phyloP scores from a whole-genome alignment of 106 monocot genomes.

The Phalaenopsis equestris region DNA sequence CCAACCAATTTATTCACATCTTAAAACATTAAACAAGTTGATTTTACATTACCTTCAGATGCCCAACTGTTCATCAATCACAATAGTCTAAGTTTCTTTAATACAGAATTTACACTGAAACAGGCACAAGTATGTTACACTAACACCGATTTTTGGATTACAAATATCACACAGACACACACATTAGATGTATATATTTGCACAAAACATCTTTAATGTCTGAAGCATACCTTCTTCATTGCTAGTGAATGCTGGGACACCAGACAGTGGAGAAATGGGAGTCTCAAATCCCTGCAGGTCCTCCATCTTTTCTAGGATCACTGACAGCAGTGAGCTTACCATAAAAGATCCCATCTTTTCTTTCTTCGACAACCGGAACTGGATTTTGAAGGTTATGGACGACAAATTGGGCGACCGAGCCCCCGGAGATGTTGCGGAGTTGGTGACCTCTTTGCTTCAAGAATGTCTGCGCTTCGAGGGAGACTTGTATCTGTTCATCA shows the following conservation, averaged over 20 bases:
- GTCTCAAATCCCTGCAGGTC: slow-evolving; percentile 59
- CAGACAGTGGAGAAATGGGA: neutral
- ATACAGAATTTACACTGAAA: too few relatives aligned
- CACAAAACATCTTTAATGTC: neutral
- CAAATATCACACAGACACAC: neutral
- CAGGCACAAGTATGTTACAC: too few relatives aligned
- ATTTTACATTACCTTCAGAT: too few relatives aligned
- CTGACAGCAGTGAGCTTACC: slow-evolving; percentile 90
- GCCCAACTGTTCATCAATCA: too few relatives aligned
- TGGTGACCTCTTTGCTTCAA: slow-evolving; percentile 58
- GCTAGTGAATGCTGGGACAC: neutral
- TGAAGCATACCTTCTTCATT: neutral
- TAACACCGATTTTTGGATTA: neutral
- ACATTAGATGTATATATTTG: too few relatives aligned
- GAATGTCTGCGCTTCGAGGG: slow-evolving; percentile 27
- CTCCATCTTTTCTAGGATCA: slow-evolving; percentile 87
- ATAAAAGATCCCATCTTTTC: slow-evolving; percentile 19
- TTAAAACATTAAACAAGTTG: too few relatives aligned
- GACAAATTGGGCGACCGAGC: slow-evolving; percentile 67
- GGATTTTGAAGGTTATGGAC: slow-evolving; percentile 56
- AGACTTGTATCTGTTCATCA: slow-evolving; percentile 59
- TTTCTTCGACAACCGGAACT: neutral
- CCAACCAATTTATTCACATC: too few relatives aligned
- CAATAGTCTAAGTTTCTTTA: too few relatives aligned
- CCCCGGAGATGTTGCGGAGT: slow-evolving; percentile 18